Evolutionary conservation across 352 stramenopile species (phyloP).

Genomic region (Elongisporangium anandrum): DNA sequence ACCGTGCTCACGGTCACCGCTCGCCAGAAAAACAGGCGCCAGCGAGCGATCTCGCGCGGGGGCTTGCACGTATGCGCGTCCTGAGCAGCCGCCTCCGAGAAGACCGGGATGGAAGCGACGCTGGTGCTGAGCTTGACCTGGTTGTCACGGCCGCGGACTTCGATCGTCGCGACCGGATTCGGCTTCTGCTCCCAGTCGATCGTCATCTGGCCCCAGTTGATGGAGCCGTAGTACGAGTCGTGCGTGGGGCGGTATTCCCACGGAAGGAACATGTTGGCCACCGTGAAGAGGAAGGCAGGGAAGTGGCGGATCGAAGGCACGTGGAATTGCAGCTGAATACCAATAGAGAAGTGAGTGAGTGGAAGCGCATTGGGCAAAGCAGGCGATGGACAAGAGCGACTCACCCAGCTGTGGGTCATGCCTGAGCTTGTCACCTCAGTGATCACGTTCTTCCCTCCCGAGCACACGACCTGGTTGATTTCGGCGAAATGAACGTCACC

Average conservation of each 20-base stretch:
- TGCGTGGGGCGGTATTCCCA: slow-evolving; percentile 71
- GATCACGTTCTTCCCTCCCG: slow-evolving; percentile 46
- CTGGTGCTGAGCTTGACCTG: slow-evolving; percentile 63
- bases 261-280: slow-evolving; percentile 64
- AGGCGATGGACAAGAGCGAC: slow-evolving; percentile 3
- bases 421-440: slow-evolving; percentile 90
- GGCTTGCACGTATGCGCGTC: slow-evolving; percentile 46
- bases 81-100: slow-evolving; percentile 32
- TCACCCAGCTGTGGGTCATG: slow-evolving; percentile 92
- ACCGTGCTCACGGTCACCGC: slow-evolving; percentile 29
- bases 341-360: not conserved
- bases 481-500: slow-evolving; percentile 93
- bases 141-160: slow-evolving; percentile 53
- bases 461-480: slow-evolving; percentile 90
- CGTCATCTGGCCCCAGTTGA: slow-evolving; percentile 93
- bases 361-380: not conserved
- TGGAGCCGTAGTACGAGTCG: slow-evolving; percentile 74
- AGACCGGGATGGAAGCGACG: slow-evolving; percentile 37
- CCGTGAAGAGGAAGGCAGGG: slow-evolving; percentile 62
- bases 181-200: slow-evolving; percentile 80
- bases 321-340: slow-evolving; percentile 67
- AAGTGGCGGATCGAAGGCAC: slow-evolving; percentile 43
- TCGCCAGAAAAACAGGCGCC: slow-evolving; percentile 33
- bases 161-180: slow-evolving; percentile 52
- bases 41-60: slow-evolving; percentile 29